Percentiles rank a stretch among this genome's conserved stretches.
Evolutionary conservation across 495 filamentous ascomycete species (phyloP).

Genomic region (Annulohypoxylon bovei): DNA sequence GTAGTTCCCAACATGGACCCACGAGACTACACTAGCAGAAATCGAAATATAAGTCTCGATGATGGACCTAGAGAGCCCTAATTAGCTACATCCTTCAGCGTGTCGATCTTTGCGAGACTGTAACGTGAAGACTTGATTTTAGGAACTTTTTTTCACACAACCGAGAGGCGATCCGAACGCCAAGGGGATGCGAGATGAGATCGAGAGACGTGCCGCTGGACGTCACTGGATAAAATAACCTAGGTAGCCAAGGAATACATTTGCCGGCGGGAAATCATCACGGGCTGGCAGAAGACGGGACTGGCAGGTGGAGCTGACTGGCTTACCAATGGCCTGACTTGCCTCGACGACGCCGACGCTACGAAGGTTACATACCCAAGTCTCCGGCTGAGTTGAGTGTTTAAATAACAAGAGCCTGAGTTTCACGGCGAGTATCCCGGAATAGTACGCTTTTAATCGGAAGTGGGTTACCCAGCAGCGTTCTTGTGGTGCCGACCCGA

Average conservation of each 20-base stretch:
- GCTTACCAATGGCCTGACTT: constrained; percentile 24
- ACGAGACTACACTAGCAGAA: constrained; percentile 12
- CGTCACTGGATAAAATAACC: constrained; percentile 37
- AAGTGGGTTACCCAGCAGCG: constrained; percentile 10
- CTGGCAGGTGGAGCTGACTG: constrained; percentile 24
- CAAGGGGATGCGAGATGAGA: constrained; percentile 33
- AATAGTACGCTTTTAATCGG: constrained; percentile 10
- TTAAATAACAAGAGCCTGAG: constrained; percentile 6
- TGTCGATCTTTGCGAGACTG: constrained; percentile 16
- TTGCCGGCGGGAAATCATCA: constrained; percentile 36
- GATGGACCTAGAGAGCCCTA: constrained; percentile 1
- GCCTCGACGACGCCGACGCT: constrained; percentile 9
- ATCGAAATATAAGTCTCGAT: constrained; percentile 6
- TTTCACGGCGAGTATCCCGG: constrained; percentile 14
- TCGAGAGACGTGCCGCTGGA: constrained; percentile 19
- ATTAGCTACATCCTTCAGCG: constrained; percentile 4
- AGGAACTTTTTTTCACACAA: constrained; percentile 1
- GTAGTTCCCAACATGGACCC: constrained; percentile 2
- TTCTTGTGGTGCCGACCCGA: constrained; percentile 4
- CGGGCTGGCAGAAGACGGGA: constrained; percentile 17
- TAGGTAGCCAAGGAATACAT: constrained; percentile 29
- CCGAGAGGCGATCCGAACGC: constrained; percentile 13
- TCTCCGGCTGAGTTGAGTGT: constrained; percentile 20
- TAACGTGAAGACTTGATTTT: constrained; percentile 18
- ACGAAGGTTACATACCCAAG: constrained; percentile 8